These are phyloP conservation scores for Fomitiporia mediterranea DNA, from an alignment of 1,284 basidiomycete genomes.

Conservation along the genomic window DNA sequence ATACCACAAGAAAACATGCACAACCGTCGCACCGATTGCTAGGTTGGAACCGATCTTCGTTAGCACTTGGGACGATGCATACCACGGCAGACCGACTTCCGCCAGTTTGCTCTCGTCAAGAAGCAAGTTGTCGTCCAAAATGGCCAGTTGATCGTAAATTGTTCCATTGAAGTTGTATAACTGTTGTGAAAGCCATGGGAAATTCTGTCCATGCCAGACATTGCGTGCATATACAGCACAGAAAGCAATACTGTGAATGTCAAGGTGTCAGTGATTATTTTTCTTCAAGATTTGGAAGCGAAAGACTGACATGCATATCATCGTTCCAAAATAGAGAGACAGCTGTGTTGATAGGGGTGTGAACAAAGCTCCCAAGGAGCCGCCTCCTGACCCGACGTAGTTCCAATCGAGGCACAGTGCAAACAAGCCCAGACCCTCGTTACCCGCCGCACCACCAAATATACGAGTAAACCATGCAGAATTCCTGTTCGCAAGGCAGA, in stretches of 20 bases:
- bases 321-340: constrained; percentile 30
- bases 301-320: constrained; percentile 29
- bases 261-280: constrained; percentile 41
- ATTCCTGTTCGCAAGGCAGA: constrained; percentile 50
- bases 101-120: constrained; percentile 13
- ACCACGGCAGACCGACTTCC: constrained; percentile 38
- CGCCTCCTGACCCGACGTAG: constrained; percentile 32
- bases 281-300: constrained; percentile 10
- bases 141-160: constrained; percentile 35
- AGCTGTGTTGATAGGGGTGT: constrained; percentile 34
- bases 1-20: constrained; percentile 48
- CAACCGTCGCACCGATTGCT: constrained; percentile 33
- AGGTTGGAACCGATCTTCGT: constrained; percentile 33
- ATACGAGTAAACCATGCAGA: constrained; percentile 54
- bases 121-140: constrained; percentile 32
- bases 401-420: constrained; percentile 34
- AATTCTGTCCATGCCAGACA: constrained; percentile 34
- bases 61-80: constrained; percentile 38
- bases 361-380: constrained; percentile 36
- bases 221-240: constrained; percentile 28
- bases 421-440: constrained; percentile 37
- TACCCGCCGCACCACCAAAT: constrained; percentile 46
- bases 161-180: constrained; percentile 38
- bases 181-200: constrained; percentile 41
- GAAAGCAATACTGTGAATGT: constrained; percentile 31